Evolutionary conservation across 371 early-diverging fungal species (phyloP).

Genomic region (Rhizopus delemar): DNA sequence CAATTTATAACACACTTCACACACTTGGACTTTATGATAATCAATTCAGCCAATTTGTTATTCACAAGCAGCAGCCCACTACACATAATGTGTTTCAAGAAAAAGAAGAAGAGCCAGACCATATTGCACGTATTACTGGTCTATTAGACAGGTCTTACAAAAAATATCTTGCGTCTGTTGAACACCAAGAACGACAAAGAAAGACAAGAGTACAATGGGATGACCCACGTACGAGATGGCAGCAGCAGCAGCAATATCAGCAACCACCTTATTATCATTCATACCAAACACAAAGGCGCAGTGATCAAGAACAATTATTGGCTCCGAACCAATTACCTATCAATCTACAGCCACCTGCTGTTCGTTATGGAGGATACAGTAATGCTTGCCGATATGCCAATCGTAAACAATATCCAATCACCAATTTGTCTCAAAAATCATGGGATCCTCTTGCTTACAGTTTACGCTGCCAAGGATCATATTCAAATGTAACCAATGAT

Average conservation of each 20-base stretch:
- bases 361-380: neutral
- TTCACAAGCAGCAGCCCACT: neutral
- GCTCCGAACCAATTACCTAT: neutral
- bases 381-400: too few relatives aligned
- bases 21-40: constrained; percentile 28
- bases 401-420: constrained; percentile 14
- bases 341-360: neutral
- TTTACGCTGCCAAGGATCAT: constrained; percentile 16
- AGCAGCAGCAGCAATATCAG: constrained; percentile 12
- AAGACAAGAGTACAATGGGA: neutral
- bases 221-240: neutral
- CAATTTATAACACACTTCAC: constrained; percentile 21
- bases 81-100: neutral
- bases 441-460: constrained; percentile 34
- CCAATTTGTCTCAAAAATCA: constrained; percentile 29
- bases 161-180: neutral
- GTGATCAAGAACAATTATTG: neutral
- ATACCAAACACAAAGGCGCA: constrained; percentile 11
- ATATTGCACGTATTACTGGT: constrained; percentile 1
- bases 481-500: neutral
- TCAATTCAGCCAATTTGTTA: constrained; percentile 1
- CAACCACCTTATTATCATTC: constrained; percentile 3
- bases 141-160: neutral
- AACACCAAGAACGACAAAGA: neutral
- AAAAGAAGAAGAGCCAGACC: neutral